phyloP scores from a whole-genome alignment of 305 asterid species.

The Fraxinus sp. region DNA sequence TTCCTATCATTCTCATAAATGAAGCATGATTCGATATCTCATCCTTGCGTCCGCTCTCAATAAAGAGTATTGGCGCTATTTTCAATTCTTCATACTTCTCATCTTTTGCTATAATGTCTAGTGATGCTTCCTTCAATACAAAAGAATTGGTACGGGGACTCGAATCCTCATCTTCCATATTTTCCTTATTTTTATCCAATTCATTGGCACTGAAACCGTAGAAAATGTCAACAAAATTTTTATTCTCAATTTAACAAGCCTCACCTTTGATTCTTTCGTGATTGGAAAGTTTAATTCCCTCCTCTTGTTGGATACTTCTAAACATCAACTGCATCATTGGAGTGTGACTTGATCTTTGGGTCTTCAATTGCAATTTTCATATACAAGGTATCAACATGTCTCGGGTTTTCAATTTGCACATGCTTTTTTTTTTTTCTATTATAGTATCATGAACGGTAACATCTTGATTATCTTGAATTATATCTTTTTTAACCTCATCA shows the following conservation, averaged over 20 bases:
- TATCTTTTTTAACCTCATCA: neutral
- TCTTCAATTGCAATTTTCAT: neutral
- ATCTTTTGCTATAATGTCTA: too few relatives aligned
- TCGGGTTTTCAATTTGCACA: neutral
- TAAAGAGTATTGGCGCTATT: neutral
- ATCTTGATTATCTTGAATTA: neutral
- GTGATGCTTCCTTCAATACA: neutral
- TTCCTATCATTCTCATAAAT: neutral
- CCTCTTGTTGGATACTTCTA: neutral
- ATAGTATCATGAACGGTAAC: neutral
- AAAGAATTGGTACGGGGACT: too few relatives aligned
- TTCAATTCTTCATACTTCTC: neutral
- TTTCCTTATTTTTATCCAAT: neutral
- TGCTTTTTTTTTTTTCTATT: too few relatives aligned
- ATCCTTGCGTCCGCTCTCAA: neutral
- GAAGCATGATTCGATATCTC: neutral
- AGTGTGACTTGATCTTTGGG: neutral
- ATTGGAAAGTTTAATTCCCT: neutral
- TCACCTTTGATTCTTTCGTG: neutral
- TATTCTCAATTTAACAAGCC: neutral
- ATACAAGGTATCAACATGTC: neutral
- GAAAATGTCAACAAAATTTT: neutral
- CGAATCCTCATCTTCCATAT: neutral
- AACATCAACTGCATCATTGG: neutral
- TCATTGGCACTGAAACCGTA: neutral